These are phyloP conservation scores for Thalassiosira sp. DNA, from an alignment of 352 stramenopile species.

Conservation along the genomic window DNA sequence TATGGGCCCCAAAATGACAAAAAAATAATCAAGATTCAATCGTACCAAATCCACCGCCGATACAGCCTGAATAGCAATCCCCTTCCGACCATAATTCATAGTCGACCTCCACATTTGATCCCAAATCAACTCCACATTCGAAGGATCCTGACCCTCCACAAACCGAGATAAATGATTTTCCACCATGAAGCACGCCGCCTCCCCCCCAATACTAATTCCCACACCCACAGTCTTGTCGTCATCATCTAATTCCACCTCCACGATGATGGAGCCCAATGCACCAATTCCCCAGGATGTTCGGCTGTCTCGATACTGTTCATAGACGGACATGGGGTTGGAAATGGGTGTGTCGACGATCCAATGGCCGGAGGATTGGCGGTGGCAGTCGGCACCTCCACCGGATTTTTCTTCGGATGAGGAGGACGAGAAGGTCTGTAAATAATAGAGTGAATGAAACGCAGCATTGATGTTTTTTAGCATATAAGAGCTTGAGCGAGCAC, in stretches of 20 bases:
- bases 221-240: constrained; percentile 41
- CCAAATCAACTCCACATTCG: constrained; percentile 74
- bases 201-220: constrained; percentile 69
- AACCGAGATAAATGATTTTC: constrained; percentile 68
- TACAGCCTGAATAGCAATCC: constrained; percentile 64
- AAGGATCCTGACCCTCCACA: constrained; percentile 63
- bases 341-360: constrained; percentile 74
- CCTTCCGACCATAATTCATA: constrained; percentile 72
- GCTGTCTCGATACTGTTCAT: constrained; percentile 54
- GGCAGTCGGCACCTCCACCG: constrained; percentile 62
- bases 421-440: constrained; percentile 42
- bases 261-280: constrained; percentile 64
- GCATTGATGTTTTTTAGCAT: too few species aligned
- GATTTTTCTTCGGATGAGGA: constrained; percentile 46
- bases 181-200: constrained; percentile 64
- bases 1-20: too few species aligned
- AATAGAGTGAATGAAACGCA: too few species aligned
- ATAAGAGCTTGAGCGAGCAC: too few species aligned
- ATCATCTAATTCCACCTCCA: constrained; percentile 66
- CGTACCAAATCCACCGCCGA: constrained; percentile 55
- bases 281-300: constrained; percentile 72
- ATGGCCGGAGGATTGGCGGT: constrained; percentile 61
- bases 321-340: constrained; percentile 65
- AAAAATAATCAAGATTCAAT: background rate
- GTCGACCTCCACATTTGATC: constrained; percentile 70